A percentile compares a stretch with the other conserved stretches of the same genome.
phyloP scores from a whole-genome alignment of 2,329 filamentous ascomycete species.

The Exophiala dermatitidis region DNA sequence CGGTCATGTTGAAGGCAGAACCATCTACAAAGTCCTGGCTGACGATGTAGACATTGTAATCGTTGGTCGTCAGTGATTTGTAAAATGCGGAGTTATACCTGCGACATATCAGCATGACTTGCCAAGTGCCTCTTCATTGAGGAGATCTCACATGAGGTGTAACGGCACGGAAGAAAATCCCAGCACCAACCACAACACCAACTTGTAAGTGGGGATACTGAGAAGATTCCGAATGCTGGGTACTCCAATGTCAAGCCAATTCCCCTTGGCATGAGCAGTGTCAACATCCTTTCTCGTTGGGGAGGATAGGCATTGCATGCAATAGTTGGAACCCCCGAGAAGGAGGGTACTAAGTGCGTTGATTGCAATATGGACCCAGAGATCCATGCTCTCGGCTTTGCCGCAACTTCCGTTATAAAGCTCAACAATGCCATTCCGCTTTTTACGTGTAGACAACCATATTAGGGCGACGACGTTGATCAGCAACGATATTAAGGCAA shows the following conservation, averaged over 20 bases:
- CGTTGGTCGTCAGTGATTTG: conserved; percentile 22
- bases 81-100: conserved; percentile 30
- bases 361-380: conserved; percentile 32
- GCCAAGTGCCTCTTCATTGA: background rate
- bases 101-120: background rate
- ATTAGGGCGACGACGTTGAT: conserved; percentile 18
- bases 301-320: conserved; percentile 32
- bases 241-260: conserved; percentile 31
- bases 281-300: conserved; percentile 32
- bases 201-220: conserved; percentile 11
- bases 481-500: conserved; percentile 17
- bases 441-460: conserved; percentile 12
- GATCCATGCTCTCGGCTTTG: conserved; percentile 11
- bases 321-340: conserved; percentile 32
- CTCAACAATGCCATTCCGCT: conserved; percentile 7
- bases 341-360: conserved; percentile 33
- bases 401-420: conserved; percentile 20
- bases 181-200: conserved; percentile 25
- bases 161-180: conserved; percentile 26
- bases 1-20: background rate
- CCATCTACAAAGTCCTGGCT: conserved; percentile 20
- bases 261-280: conserved; percentile 27
- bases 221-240: conserved; percentile 29
- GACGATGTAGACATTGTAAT: conserved; percentile 25
- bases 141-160: conserved; percentile 25